Conservation (phyloP, 345 rosid genomes). For the Gossypium anomalum region DNA sequence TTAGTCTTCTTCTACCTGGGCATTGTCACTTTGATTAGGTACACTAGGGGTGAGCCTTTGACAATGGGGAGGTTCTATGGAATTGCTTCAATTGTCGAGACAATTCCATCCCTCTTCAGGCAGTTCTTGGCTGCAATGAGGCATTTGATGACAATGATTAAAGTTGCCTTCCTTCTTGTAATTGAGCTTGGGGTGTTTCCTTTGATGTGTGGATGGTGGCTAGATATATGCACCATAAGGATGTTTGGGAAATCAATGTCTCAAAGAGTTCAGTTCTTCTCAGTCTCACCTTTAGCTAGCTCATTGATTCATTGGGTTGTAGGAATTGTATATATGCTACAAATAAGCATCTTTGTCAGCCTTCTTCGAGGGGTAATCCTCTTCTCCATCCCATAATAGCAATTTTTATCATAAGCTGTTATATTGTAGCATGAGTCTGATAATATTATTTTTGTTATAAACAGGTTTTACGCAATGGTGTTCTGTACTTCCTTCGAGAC, state of each 20-base stretch:
- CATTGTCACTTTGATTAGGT: slow-evolving; percentile 73
- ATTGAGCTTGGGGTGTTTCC: slow-evolving; percentile 99
- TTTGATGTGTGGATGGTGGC: slow-evolving; percentile 99
- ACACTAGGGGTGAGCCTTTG: slow-evolving; percentile 94
- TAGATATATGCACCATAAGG: slow-evolving; percentile 88
- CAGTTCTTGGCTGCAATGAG: slow-evolving; percentile 96
- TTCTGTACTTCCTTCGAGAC: slow-evolving; percentile 86
- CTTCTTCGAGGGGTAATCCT: slow-evolving; percentile 94
- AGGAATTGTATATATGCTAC: slow-evolving; percentile 92
- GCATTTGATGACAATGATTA: slow-evolving; percentile 99
- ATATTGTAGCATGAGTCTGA: not conserved
- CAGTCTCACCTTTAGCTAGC: slow-evolving; percentile 88
- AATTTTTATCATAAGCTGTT: not conserved
- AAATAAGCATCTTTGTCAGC: slow-evolving; percentile 96
- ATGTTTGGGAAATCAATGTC: slow-evolving; percentile 97
- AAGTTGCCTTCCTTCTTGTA: slow-evolving; percentile 96
- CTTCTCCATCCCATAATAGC: slow-evolving; percentile 2
- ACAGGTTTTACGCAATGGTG: slow-evolving; percentile 96
- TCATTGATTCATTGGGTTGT: slow-evolving; percentile 96
- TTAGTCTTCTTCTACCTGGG: slow-evolving; percentile 77
- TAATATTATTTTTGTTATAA: slow-evolving; percentile 13
- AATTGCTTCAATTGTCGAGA: slow-evolving; percentile 74
- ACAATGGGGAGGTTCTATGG: slow-evolving; percentile 79
- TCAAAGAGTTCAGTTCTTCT: slow-evolving; percentile 74
- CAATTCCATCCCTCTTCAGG: slow-evolving; percentile 83